Base-by-base conservation (phyloP, 1,284 basidiomycete species). In the Cryptococcus hybrid region DNA sequence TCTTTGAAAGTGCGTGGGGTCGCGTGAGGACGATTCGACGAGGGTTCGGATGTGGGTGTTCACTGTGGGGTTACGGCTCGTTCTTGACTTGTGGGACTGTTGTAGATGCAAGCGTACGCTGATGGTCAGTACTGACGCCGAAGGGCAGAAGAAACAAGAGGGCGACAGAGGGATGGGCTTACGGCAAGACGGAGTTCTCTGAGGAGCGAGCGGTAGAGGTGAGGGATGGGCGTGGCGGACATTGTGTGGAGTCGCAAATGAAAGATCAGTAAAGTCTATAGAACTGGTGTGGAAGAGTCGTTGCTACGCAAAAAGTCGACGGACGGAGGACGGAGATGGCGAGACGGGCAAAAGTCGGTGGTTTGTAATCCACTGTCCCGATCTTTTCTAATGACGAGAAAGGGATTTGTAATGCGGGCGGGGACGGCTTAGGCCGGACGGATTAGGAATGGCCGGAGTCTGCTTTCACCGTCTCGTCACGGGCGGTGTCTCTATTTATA, bases 1-100 rank as follows among this genome's bases (percentile, higher is more conserved):
- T 85, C 15, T 79, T 75, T 42, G 77, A 59, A 15, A 66, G 51
- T 35, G 74, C 61, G 2, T 66, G 60, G 37, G 57, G 52, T n/a
- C 53, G 55, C 18, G 18, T n/a, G 24, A 51, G n/a, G 51, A 46
- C 9, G 55, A 60, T n/a, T 54, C 55, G 42, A 87, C 82, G 51
- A 91, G 69, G 0, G 77, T 68, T 30, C 89, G 86, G 56, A 90
- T 80, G 66, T 83, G 83, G 37, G 76, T 68, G 1, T 79, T 67
- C 38, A 85, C 78, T 24, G 72, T 73, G 40, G 76, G 77, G 71
- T 82, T 84, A 47, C 85, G 76, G 15, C 74, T 74, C 9, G 75
- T 62, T 18, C 80, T 79, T 1, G 83, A 77, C 51, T 78, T 68
- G 30, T 79, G 79, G n/a, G 81, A 81, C 83, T 82, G 71, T 36